These are phyloP conservation scores for Cyclotella kingstonii DNA, from an alignment of 108 stramenopile species.

Conservation along the genomic window DNA sequence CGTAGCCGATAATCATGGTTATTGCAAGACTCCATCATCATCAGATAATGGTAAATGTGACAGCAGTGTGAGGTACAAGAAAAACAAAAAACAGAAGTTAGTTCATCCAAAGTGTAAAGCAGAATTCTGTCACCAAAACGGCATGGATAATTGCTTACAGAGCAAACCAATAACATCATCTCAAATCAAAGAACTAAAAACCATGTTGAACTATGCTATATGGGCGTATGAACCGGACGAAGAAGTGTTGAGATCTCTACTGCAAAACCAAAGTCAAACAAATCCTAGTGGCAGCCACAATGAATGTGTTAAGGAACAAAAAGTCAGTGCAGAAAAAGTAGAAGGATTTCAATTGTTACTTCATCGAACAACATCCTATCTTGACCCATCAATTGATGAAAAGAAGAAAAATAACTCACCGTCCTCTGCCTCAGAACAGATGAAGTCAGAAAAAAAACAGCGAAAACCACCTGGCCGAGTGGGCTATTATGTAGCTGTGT, in stretches of 20 bases:
- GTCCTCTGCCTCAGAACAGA: not conserved
- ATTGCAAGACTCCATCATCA: no score
- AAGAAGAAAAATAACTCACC: not conserved
- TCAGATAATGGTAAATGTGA: no score
- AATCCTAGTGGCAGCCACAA: not conserved
- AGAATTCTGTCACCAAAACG: no score
- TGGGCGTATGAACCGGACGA: constrained; percentile 61
- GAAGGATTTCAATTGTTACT: constrained; percentile 29
- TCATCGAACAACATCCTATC: constrained; percentile 42
- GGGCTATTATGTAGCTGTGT: constrained; percentile 61
- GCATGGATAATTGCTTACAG: no score
- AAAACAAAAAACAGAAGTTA: no score
- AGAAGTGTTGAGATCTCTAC: constrained; percentile 40
- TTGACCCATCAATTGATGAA: constrained; percentile 9
- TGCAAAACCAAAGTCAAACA: not conserved
- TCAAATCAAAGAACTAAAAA: constrained; percentile 33
- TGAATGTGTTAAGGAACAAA: not conserved
- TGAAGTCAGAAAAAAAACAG: not conserved
- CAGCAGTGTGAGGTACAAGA: no score
- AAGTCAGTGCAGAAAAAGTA: not conserved
- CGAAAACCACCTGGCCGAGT: constrained; percentile 61
- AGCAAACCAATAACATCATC: constrained; percentile 6
- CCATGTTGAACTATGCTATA: constrained; percentile 44
- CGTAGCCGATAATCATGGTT: no score
- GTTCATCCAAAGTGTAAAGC: no score